phyloP scores from a whole-genome alignment of 1,139 yeast species.

The Blastobotrys proliferans region DNA sequence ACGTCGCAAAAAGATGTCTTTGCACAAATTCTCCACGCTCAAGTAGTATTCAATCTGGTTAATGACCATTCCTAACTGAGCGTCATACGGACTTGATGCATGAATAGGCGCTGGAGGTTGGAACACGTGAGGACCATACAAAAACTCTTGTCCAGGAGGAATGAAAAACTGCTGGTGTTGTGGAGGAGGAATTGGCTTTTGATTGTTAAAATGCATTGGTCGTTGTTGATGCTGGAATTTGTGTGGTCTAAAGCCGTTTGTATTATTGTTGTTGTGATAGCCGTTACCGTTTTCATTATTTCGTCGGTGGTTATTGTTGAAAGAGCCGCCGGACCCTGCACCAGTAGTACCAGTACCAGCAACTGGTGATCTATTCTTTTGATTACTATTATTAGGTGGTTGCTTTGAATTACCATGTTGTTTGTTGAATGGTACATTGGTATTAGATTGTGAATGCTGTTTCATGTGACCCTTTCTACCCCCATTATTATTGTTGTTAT shows the following conservation, averaged over 20 bases:
- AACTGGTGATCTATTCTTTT: slow-evolving; percentile 2
- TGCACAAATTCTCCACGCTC: slow-evolving; percentile 78
- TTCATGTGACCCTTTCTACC: slow-evolving; percentile 11
- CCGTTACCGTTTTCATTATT: slow-evolving; percentile 5
- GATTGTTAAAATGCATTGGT: slow-evolving; percentile 23
- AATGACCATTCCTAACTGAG: slow-evolving; percentile 31
- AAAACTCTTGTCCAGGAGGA: slow-evolving; percentile 20
- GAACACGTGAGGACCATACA: slow-evolving; percentile 23
- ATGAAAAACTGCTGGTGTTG: too few relatives aligned
- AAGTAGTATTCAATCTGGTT: slow-evolving; percentile 83
- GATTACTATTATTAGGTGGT: not conserved
- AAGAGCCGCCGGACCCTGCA: too few relatives aligned
- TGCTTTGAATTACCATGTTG: not conserved
- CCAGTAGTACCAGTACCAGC: not conserved
- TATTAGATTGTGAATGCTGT: slow-evolving; percentile 5
- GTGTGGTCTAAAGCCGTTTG: slow-evolving; percentile 8
- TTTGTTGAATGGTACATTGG: slow-evolving; percentile 1
- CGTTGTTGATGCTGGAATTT: slow-evolving; percentile 11
- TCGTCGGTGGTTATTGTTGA: slow-evolving; percentile 1
- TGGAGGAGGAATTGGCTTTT: slow-evolving; percentile 18
- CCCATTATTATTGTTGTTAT: slow-evolving; percentile 12
- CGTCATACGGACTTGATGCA: slow-evolving; percentile 25
- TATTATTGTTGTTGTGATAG: slow-evolving; percentile 9
- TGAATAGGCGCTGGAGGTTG: slow-evolving; percentile 17
- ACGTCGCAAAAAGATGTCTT: slow-evolving; percentile 72